Base-by-base conservation (phyloP, 2,329 filamentous ascomycete genomes). In the Parafenestella ontariensis region DNA sequence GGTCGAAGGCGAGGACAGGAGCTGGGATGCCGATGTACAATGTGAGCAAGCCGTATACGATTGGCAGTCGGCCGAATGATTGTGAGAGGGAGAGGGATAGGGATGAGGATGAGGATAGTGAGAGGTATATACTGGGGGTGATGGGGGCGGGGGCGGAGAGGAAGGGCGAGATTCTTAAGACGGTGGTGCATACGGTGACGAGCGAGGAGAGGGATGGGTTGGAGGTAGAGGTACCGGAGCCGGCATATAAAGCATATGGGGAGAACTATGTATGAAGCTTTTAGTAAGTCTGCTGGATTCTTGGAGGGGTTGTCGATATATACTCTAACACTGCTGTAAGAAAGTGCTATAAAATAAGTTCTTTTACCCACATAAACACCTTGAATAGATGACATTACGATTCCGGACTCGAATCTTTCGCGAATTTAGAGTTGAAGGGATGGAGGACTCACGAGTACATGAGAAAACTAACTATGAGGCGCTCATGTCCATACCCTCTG, bases 171-270 rank as follows among this genome's bases (percentile, higher is more conserved):
- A 66, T 69, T 9, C 58, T 44, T 4, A 68, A 61, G 41, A 68
- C 66, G 11, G 58, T 66, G 1, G 54, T 64, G 41, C 61, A 65
- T 52, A 58, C 66, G 46, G 54, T 69, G 15, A 65, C 47, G 3
- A 63, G 49, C 34, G 51, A 53, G 20, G 42, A 53, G 9, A 52
- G 54, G 5, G 49, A 37, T n/a, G 17, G 21, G n/a, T n/a, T 6
- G 46, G 24, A 24, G n/a, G 31, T 44, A 0, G 33, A 58, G 23
- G 15, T 49, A 2, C 52, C 48, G 5, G 43, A 52, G 7, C 49
- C 36, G 24, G 43, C 41, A 6, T 46, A 48, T 15, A 23, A 15
- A 13, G 13, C 9, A 10, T 41, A 41, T 23, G 9, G 41, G n/a
- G 29, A 29, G 17, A 29, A 24, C 11, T 40, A 40, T 24, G 7